These are phyloP conservation scores for Oenanthe javanica DNA, from an alignment of 140 eudicot species.

Conservation along the genomic window DNA sequence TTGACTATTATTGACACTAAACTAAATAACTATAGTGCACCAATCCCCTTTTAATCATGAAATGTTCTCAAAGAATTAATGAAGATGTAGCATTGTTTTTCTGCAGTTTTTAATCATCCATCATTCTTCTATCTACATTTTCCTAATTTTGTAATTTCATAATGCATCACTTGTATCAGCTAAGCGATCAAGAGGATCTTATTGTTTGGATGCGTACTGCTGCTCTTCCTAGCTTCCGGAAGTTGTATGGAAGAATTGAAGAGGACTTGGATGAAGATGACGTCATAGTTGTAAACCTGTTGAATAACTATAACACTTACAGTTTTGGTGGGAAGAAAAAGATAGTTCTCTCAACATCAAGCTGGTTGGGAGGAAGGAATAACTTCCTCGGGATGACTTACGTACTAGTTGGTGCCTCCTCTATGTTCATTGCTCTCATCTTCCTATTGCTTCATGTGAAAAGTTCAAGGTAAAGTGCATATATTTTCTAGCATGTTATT, in stretches of 20 bases:
- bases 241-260: conserved; percentile 76
- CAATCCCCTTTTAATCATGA: not conserved
- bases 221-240: conserved; percentile 85
- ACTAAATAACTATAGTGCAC: not conserved
- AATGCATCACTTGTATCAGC: conserved; percentile 27
- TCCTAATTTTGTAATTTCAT: not conserved
- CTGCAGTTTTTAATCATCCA: not conserved
- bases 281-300: conserved; percentile 37
- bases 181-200: conserved; percentile 90
- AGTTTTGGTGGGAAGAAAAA: conserved; percentile 74
- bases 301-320: conserved; percentile 82
- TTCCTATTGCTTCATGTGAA: conserved; percentile 72
- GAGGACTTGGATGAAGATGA: conserved; percentile 69
- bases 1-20: not conserved
- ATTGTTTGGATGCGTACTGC: conserved; percentile 98
- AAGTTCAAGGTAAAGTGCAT: conserved; percentile 54
- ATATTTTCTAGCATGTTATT: not conserved
- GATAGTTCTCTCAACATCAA: conserved; percentile 80
- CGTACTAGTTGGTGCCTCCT: conserved; percentile 50
- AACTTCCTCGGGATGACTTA: conserved; percentile 75
- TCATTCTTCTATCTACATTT: not conserved
- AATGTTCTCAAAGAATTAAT: not conserved
- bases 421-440: conserved; percentile 49
- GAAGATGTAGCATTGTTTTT: not conserved
- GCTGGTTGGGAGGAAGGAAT: conserved; percentile 88